Evolutionary conservation across 2,329 filamentous ascomycete species (phyloP).

Genomic region (Chrysosporium keratinophilum): DNA sequence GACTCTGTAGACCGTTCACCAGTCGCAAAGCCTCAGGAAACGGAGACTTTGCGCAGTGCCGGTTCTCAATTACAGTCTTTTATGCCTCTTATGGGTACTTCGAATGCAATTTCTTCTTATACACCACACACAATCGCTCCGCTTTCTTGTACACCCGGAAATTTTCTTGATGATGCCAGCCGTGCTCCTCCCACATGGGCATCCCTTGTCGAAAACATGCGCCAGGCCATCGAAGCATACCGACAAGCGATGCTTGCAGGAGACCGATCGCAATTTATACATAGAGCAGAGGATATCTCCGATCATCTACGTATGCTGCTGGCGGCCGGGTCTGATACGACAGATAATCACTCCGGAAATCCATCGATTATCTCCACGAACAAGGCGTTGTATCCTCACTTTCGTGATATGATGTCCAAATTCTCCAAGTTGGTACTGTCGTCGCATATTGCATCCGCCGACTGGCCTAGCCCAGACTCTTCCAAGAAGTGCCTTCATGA

Average conservation of each 20-base stretch:
- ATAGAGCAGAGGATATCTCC: conserved; percentile 92
- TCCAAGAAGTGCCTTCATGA: conserved; percentile 92
- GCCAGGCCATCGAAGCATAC: conserved; percentile 77
- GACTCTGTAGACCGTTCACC: conserved; percentile 73
- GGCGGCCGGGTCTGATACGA: conserved; percentile 92
- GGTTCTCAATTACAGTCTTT: conserved; percentile 13
- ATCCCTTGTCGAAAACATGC: conserved; percentile 84
- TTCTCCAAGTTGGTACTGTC: conserved; percentile 99
- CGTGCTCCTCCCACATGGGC: conserved; percentile 78
- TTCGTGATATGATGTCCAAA: conserved; percentile 98
- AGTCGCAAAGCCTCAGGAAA: conserved; percentile 49
- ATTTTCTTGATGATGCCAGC: conserved; percentile 84
- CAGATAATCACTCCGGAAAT: conserved; percentile 96
- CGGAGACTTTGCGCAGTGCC: conserved; percentile 23
- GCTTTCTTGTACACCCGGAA: conserved; percentile 54
- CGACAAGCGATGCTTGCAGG: conserved; percentile 76
- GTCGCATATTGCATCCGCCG: conserved; percentile 90
- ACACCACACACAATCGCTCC: conserved; percentile 36
- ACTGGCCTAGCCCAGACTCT: conserved; percentile 89
- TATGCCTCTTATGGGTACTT: conserved; percentile 14
- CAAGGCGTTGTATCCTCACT: conserved; percentile 92
- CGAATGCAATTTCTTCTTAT: conserved; percentile 40
- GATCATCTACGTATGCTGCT: conserved; percentile 87
- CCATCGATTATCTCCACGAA: conserved; percentile 99
- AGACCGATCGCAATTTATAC: conserved; percentile 81